Percentiles rank a stretch among this genome's conserved stretches.
Conservation (phyloP, 73 alveolate species). For the Paramecium tetraurelia region DNA sequence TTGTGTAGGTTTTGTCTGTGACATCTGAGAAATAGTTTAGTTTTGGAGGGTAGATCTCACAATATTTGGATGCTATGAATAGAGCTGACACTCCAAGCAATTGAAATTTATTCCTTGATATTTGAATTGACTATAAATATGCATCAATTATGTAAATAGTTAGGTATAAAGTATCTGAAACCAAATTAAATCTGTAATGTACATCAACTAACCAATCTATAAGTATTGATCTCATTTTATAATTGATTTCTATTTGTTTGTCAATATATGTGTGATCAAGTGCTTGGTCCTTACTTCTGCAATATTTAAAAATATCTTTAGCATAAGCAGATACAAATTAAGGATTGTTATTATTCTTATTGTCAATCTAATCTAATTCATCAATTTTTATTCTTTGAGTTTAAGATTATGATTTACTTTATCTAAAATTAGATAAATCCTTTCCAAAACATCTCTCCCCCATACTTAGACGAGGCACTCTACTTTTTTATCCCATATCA, state of each 20-base stretch:
- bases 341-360: background rate
- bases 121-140: slow-evolving; percentile 55
- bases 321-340: background rate
- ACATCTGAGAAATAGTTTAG: slow-evolving; percentile 75
- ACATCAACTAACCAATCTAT: slow-evolving; percentile 85
- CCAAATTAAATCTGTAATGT: slow-evolving; percentile 67
- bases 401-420: slow-evolving; percentile 17
- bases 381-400: background rate
- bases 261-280: slow-evolving; percentile 39
- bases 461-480: slow-evolving; percentile 32
- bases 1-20: slow-evolving; percentile 76
- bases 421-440: background rate
- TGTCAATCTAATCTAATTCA: background rate
- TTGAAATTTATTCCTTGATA: slow-evolving; percentile 71
- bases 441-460: slow-evolving; percentile 35
- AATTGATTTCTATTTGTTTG: slow-evolving; percentile 66
- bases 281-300: background rate
- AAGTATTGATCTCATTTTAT: slow-evolving; percentile 79
- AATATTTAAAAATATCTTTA: background rate
- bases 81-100: slow-evolving; percentile 82
- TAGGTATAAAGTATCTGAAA: slow-evolving; percentile 73
- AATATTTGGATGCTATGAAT: slow-evolving; percentile 84
- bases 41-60: slow-evolving; percentile 84
- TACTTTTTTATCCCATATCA: background rate
- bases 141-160: slow-evolving; percentile 73